Evolutionary conservation across 768 basidiomycete species (phyloP).

Genomic region (Cystobasidium ongulense): DNA sequence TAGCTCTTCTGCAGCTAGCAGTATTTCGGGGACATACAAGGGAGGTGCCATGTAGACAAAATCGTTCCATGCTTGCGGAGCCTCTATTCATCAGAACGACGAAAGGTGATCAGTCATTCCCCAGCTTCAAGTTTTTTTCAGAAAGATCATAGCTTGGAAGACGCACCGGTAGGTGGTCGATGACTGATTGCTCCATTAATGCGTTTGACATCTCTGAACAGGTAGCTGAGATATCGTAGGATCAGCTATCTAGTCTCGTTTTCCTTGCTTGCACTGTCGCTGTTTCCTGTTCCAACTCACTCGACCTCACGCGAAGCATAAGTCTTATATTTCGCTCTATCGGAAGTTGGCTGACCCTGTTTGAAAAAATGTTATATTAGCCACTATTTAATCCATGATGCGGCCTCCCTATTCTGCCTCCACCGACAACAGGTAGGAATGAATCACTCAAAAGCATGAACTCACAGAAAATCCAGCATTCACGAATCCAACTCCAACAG

Average conservation of each 20-base stretch:
- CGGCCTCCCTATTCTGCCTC: background rate
- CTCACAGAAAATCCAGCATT: slow-evolving; percentile 6
- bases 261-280: slow-evolving; percentile 45
- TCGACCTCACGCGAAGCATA: slow-evolving; percentile 54
- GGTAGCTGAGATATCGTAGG: slow-evolving; percentile 41
- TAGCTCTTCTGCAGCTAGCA: background rate
- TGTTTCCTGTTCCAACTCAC: background rate
- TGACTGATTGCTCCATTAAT: slow-evolving; percentile 67
- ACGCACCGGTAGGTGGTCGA: slow-evolving; percentile 44
- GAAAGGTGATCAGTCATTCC: background rate
- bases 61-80: slow-evolving; percentile 14
- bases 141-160: slow-evolving; percentile 48
- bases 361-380: background rate
- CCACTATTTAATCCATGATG: no score
- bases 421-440: background rate
- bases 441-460: background rate
- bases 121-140: background rate
- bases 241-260: slow-evolving; percentile 50
- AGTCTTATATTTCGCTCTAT: background rate
- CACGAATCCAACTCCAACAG: slow-evolving; percentile 33
- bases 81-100: background rate
- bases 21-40: background rate
- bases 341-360: background rate
- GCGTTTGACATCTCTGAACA: background rate
- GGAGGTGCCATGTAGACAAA: slow-evolving; percentile 17